Base-by-base conservation (phyloP, 2,329 filamentous ascomycete species). In the Phaeophleospora eucalypticola region DNA sequence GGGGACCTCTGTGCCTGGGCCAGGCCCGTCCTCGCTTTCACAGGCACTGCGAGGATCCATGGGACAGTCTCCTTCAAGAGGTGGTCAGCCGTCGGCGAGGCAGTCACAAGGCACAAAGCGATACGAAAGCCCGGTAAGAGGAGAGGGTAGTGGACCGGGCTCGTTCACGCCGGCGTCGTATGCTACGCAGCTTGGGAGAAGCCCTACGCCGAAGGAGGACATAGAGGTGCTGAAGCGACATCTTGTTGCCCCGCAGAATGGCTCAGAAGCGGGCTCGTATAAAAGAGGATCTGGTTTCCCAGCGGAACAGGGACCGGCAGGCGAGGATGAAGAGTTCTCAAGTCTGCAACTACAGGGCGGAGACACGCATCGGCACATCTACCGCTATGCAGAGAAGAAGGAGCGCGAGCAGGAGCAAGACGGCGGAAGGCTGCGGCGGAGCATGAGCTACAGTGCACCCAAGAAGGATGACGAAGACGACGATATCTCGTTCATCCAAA, bases 361-460 rank as follows among this genome's bases (percentile, higher is more conserved):
- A 54, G 93, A 98, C 65, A 86, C 96, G 47, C 96, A 91, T 18
- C 79, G 93, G 51, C 88, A 91, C 45, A 95, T 98, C 59, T 98
- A 98, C 74, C 85, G 88, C 59, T 98, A 94, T 88, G 89, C 89
- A 2, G 89, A 97, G 66, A 89, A 94, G 65, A 86, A 86, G 42
- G 84, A 94, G 47, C 56, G 60, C 4, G 89, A 97, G 67, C 87
- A 94, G 38, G 80, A 74, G 39, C 78, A 76, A 51, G 69, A 71
- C 14, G 68, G 71, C 21, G 73, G 76, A 15, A 81, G 81, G 58
- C 74, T 82, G 62, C 81, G 84, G 59, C 82, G 91, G 59, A 95
- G 90, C 70, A 85, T 90, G 71, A 97, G 90, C 68, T 96, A 96
- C 66, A 83, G 84, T 59, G 71, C 87, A 37, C 77, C 85, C 29